Percentiles rank a stretch among this genome's conserved stretches.
Evolutionary conservation across 202 grass and related monocot species (phyloP).

Genomic region (Zoysia matrella): DNA sequence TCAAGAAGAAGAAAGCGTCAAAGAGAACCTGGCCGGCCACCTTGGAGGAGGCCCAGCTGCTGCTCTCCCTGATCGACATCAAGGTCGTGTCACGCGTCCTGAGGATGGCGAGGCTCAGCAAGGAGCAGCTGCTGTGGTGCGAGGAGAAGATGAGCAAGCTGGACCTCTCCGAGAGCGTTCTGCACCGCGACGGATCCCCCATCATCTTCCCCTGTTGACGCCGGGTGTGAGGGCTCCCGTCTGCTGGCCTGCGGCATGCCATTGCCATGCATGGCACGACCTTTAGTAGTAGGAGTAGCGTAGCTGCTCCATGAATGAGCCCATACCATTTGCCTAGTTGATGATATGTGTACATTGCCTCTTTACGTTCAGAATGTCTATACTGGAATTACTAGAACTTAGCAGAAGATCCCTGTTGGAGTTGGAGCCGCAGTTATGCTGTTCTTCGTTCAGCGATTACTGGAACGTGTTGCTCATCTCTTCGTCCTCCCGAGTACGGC

Average conservation of each 20-base stretch:
- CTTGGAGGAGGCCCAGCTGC: conserved; percentile 79
- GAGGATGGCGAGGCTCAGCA: conserved; percentile 79
- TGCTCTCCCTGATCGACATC: conserved; percentile 82
- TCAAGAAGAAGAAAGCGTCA: conserved; percentile 90
- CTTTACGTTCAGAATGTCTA: conserved; percentile 30
- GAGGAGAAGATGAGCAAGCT: conserved; percentile 99
- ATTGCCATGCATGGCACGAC: background rate
- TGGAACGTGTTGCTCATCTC: background rate
- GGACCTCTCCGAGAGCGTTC: conserved; percentile 66
- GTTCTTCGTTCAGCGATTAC: background rate
- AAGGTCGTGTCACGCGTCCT: conserved; percentile 87
- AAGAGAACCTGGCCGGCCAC: conserved; percentile 75
- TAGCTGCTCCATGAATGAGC: conserved; percentile 9
- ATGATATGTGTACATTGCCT: conserved; percentile 51
- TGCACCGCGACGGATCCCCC: conserved; percentile 73
- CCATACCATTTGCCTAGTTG: conserved; percentile 8
- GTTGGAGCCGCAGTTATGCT: background rate
- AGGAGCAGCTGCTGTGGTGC: conserved; percentile 96
- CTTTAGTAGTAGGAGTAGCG: conserved; percentile 1
- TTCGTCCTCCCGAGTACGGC: background rate
- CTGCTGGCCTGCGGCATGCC: background rate
- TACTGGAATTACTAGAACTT: conserved; percentile 23
- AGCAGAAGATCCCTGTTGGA: conserved; percentile 22
- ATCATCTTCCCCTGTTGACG: conserved; percentile 87
- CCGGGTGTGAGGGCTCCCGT: background rate